Conservation (phyloP, 1,139 yeast genomes). For the Pichia sp. region DNA sequence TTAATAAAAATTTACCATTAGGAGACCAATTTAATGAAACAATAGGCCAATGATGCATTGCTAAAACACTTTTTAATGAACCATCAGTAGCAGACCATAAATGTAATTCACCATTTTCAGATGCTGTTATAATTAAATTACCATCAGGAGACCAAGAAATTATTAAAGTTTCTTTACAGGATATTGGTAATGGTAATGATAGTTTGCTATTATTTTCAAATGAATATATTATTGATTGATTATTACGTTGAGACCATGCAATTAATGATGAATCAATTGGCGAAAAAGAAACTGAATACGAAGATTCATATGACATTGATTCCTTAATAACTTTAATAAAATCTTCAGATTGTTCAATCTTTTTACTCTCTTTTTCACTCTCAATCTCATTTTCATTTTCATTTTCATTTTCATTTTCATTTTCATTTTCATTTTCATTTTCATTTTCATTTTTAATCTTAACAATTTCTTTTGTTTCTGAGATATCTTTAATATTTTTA, state of each 20-base stretch:
- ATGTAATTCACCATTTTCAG: conserved; percentile 58
- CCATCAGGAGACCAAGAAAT: conserved; percentile 65
- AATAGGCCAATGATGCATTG: conserved; percentile 49
- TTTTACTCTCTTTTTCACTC: conserved; percentile 9
- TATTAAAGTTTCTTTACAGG: conserved; percentile 23
- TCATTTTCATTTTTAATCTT: too few species aligned
- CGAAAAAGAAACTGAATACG: conserved; percentile 36
- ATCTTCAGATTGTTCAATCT: neutral
- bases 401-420: neutral
- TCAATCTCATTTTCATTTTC: too few species aligned
- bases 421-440: neutral
- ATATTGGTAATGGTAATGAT: conserved; percentile 18
- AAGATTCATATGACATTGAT: conserved; percentile 29
- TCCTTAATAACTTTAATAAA: conserved; percentile 27
- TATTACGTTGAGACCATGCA: conserved; percentile 37
- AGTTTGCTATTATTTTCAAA: conserved; percentile 11
- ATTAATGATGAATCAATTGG: conserved; percentile 31
- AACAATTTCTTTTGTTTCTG: too few species aligned
- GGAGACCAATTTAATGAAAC: conserved; percentile 46
- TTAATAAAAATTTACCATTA: conserved; percentile 35
- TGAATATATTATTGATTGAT: conserved; percentile 32
- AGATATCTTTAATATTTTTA: neutral
- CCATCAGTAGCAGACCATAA: conserved; percentile 62
- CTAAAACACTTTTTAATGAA: conserved; percentile 51
- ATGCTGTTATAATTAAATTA: conserved; percentile 47